These are phyloP conservation scores for Boletus coccyginus DNA, from an alignment of 768 basidiomycete genomes.

Conservation along the genomic window DNA sequence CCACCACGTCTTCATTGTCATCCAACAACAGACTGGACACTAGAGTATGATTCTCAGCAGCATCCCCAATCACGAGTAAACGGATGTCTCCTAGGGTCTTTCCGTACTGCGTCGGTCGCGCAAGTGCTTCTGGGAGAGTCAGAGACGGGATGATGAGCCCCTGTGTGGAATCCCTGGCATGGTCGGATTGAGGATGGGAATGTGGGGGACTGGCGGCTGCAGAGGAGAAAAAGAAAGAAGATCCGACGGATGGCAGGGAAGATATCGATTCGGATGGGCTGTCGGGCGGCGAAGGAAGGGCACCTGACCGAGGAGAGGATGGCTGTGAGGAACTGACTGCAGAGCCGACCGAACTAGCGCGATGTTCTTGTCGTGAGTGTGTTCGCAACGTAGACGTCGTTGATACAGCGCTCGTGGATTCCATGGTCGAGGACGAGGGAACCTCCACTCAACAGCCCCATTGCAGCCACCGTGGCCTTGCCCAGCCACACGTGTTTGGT, in stretches of 20 bases:
- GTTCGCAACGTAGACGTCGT: constrained; percentile 42
- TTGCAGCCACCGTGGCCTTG: too few species aligned
- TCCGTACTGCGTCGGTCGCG: constrained; percentile 62
- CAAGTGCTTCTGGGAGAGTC: constrained; percentile 58
- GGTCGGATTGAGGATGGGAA: constrained; percentile 42
- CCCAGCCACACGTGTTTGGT: constrained; percentile 33
- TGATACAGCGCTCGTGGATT: constrained; percentile 16
- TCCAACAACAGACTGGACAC: constrained; percentile 51
- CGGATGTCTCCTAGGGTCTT: constrained; percentile 63
- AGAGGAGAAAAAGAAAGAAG: constrained; percentile 78
- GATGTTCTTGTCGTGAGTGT: constrained; percentile 24
- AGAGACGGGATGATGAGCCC: constrained; percentile 72
- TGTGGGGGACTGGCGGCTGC: constrained; percentile 65
- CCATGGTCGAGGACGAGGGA: constrained; percentile 22
- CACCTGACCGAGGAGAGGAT: constrained; percentile 48
- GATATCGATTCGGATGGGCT: constrained; percentile 66
- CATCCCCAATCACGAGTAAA: constrained; percentile 53
- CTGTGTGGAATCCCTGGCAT: constrained; percentile 39
- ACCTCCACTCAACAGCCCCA: too few species aligned
- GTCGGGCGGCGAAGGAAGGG: constrained; percentile 55
- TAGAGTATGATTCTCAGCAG: constrained; percentile 31
- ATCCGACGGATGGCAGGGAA: constrained; percentile 69
- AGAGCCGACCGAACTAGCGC: background rate
- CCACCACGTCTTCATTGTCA: constrained; percentile 68
- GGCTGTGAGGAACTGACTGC: constrained; percentile 35